These are phyloP conservation scores for Yarrowia divulgata DNA, from an alignment of 805 yeast genomes.

Conservation along the genomic window DNA sequence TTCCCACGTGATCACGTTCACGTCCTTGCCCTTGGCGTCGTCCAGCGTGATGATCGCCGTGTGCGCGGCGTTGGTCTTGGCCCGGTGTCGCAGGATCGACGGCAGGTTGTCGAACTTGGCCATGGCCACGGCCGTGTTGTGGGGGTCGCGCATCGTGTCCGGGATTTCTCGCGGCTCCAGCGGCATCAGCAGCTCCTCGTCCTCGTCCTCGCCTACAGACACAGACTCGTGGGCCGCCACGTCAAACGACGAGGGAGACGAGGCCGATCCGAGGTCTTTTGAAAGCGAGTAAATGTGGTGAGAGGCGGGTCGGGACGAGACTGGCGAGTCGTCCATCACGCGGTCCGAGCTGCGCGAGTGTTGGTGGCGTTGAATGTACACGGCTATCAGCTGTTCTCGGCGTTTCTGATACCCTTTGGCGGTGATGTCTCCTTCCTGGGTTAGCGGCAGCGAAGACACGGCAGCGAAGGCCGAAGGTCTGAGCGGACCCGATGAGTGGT, in stretches of 20 bases:
- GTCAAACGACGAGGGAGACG: slow-evolving; percentile 39
- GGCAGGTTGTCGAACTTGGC: slow-evolving; percentile 67
- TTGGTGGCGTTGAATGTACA: slow-evolving; percentile 41
- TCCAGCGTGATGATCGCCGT: slow-evolving; percentile 77
- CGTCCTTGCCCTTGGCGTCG: slow-evolving; percentile 75
- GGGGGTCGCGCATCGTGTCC: slow-evolving; percentile 52
- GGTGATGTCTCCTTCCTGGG: slow-evolving; percentile 70
- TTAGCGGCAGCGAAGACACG: slow-evolving; percentile 6
- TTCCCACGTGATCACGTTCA: slow-evolving; percentile 83
- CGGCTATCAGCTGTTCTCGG: slow-evolving; percentile 54
- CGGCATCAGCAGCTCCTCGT: slow-evolving; percentile 59
- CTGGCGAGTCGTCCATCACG: slow-evolving; percentile 20
- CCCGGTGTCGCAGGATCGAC: slow-evolving; percentile 75
- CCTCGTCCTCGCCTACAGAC: background rate
- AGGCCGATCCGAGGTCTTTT: slow-evolving; percentile 36
- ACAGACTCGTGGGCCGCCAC: slow-evolving; percentile 20
- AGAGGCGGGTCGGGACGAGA: slow-evolving; percentile 40
- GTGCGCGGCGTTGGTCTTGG: slow-evolving; percentile 67
- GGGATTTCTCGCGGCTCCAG: slow-evolving; percentile 65
- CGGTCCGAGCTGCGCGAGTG: slow-evolving; percentile 20
- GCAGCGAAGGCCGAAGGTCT: too few species aligned
- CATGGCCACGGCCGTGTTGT: slow-evolving; percentile 48
- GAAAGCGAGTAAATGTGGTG: slow-evolving; percentile 36
- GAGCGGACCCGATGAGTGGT: too few species aligned
- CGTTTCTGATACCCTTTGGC: slow-evolving; percentile 74